phyloP scores from a whole-genome alignment of 768 basidiomycete genomes.

The Leccinum disarticulatum region DNA sequence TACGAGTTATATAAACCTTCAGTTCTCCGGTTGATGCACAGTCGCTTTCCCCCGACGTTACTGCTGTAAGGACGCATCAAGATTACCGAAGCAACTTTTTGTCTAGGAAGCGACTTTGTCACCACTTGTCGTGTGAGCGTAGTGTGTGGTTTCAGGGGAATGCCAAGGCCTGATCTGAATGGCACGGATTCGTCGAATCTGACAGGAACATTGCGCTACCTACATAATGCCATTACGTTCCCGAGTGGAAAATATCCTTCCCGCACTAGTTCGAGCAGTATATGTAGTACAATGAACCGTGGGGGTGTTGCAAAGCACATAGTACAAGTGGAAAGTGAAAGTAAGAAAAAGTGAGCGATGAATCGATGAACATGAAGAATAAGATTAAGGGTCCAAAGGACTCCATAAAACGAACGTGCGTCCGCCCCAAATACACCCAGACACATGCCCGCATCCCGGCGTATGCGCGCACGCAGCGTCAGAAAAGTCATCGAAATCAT shows the following conservation, averaged over 20 bases:
- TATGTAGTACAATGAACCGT: neutral
- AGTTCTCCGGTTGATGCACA: too few relatives aligned
- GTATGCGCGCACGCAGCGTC: neutral
- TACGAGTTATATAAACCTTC: neutral
- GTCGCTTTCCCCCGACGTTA: too few relatives aligned
- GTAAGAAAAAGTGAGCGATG: neutral
- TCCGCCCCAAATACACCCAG: neutral
- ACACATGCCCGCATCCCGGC: neutral
- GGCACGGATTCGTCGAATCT: neutral
- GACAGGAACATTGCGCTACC: neutral
- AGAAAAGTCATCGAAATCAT: conserved; percentile 30
- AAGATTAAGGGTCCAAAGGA: neutral
- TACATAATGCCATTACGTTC: neutral
- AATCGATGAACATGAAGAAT: neutral
- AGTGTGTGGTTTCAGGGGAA: neutral
- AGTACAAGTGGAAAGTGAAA: neutral
- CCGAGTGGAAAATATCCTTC: neutral
- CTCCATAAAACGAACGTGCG: neutral
- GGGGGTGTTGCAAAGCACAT: neutral
- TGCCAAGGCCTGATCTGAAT: neutral
- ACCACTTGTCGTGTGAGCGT: neutral
- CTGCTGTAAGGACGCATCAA: neutral
- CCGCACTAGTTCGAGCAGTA: neutral
- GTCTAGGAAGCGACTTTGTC: neutral
- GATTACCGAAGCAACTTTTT: neutral